Percentiles rank a stretch among this genome's conserved stretches.
phyloP scores from a whole-genome alignment of 2,329 filamentous ascomycete genomes.

The Aurifilum marmelostoma region DNA sequence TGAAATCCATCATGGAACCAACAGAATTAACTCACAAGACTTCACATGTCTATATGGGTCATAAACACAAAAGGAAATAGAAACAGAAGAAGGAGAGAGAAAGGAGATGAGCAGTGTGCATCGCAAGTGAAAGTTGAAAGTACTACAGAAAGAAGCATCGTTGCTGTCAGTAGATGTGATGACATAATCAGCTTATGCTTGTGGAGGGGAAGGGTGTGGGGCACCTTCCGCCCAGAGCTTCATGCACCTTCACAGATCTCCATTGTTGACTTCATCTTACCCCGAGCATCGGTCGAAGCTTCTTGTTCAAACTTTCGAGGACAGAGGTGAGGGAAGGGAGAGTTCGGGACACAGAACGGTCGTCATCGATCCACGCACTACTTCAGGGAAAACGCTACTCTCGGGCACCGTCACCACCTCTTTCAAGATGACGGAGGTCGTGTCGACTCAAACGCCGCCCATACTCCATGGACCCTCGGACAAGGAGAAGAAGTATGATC shows the following conservation, averaged over 20 bases:
- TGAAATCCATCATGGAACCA: background rate
- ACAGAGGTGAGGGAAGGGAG: conserved; percentile 4
- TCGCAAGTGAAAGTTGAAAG: background rate
- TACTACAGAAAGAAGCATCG: background rate
- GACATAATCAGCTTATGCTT: conserved; percentile 7
- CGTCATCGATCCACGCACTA: background rate
- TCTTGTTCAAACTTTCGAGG: background rate
- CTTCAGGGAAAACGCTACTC: background rate
- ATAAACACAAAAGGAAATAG: no score
- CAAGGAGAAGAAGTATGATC: conserved; percentile 82
- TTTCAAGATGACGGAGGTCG: conserved; percentile 49
- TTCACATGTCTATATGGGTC: background rate
- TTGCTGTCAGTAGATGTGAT: background rate
- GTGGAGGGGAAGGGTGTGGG: conserved; percentile 1
- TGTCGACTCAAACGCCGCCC: conserved; percentile 50
- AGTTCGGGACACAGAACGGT: background rate
- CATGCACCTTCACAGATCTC: conserved; percentile 19
- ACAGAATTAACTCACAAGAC: background rate
- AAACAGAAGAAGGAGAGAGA: no score
- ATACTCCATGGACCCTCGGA: conserved; percentile 58
- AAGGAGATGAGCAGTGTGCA: background rate
- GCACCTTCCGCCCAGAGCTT: conserved; percentile 19
- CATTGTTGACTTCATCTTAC: conserved; percentile 3
- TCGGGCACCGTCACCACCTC: background rate
- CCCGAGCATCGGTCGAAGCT: background rate